Base-by-base conservation (phyloP, 169 alveolate species). In the Amoebophrya sp. region DNA sequence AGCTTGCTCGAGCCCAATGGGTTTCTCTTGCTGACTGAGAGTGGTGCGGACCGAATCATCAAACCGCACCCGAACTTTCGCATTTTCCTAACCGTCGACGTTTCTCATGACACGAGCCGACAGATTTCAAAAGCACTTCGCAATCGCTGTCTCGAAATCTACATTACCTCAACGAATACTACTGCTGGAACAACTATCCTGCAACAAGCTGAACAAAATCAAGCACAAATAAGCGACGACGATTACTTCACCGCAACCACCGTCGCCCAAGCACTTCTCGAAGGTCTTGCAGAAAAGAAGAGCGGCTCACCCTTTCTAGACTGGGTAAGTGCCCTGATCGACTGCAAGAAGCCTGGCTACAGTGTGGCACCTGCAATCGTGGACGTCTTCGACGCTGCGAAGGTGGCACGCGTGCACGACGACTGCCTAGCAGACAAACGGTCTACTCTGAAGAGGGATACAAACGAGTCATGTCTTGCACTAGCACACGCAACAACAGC, bases 111-210 rank as follows among this genome's bases (percentile, higher is more conserved):
- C 94, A 98, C 96, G 94, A 98, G 98, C 94, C 96, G 97, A 94
- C 99, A 98, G 93, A 96, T 99, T 40, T 96, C 99, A 53, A 99
- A 99, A 41, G 99, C 99, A 36, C 95, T 99, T 89, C 95, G 99
- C 92, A 98, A 98, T 95, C 95, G 99, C 41, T 98, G 99, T 94
- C 97, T 99, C 40, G 99, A 98, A 95, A 97, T 99, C 41, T 98
- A 96, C 95, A 98, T 98, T 47, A 12, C 65, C 29, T 6, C 29
- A 47, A 18, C 29, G 65, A 47, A 12, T 12, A 18, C 65, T 6
- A 12, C 65, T 47, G 65, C 65, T 47, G 6, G 29, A 47, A 18
- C 65, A 12, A 47, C n/a, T n/a, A n/a, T n/a, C n/a, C n/a, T n/a
- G n/a, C n/a, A n/a, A n/a, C n/a, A n/a, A n/a, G n/a, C n/a, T n/a